These are phyloP conservation scores for Ophiostoma piceae DNA, from an alignment of 2,329 filamentous ascomycete species.

Conservation along the genomic window DNA sequence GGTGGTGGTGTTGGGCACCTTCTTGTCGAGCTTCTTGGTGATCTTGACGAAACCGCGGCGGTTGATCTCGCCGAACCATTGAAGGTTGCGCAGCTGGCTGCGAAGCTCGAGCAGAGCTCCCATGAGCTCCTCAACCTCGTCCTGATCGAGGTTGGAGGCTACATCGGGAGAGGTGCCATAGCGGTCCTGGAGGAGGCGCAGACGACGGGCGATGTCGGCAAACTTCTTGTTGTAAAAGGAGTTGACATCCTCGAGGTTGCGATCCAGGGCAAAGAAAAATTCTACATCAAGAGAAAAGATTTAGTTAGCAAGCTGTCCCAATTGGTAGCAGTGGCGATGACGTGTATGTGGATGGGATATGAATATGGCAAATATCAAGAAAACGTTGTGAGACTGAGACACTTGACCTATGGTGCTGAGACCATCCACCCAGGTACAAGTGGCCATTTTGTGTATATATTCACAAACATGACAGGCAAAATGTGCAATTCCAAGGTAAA, in stretches of 20 bases:
- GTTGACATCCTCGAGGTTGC: constrained; percentile 95
- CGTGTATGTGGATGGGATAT: not conserved
- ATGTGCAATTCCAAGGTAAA: constrained; percentile 27
- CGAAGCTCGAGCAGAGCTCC: constrained; percentile 84
- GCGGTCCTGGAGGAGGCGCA: constrained; percentile 80
- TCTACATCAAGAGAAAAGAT: constrained; percentile 49
- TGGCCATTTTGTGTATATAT: not conserved
- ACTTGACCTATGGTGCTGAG: not conserved
- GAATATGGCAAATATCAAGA: not conserved
- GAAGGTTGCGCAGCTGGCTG: constrained; percentile 79
- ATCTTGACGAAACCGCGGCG: constrained; percentile 94
- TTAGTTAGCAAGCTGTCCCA: constrained; percentile 36
- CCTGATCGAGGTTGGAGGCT: constrained; percentile 69
- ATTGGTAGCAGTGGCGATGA: constrained; percentile 24
- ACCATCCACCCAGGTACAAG: not conserved
- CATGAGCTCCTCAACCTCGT: constrained; percentile 88
- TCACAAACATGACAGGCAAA: not conserved
- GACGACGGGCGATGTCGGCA: constrained; percentile 72
- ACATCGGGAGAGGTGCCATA: constrained; percentile 71
- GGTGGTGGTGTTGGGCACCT: constrained; percentile 67
- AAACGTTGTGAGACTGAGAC: not conserved
- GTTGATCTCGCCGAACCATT: constrained; percentile 98
- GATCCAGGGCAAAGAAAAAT: constrained; percentile 94
- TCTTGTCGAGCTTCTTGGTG: constrained; percentile 98
- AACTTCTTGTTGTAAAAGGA: constrained; percentile 96